Evolutionary conservation across 2,329 filamentous ascomycete genomes (phyloP), one percentile per base, ranked within the genome.

Genomic region (Colletotrichum sp.): DNA sequence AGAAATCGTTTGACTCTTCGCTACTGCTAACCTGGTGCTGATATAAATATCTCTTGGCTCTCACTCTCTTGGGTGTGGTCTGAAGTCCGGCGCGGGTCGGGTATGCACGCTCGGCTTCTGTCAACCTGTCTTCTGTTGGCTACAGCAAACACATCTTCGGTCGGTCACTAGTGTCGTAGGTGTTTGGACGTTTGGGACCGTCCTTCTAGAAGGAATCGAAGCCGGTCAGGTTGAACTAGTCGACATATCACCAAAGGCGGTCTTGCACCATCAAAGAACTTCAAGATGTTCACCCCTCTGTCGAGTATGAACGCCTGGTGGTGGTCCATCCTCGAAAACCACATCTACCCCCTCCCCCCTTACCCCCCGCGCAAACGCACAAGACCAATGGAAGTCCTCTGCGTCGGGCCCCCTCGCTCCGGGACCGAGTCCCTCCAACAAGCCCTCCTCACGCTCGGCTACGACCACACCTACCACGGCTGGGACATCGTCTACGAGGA

Each of bases 371-470:
- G 80, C 12, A 80, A 65, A 36, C 81, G 84, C 27, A 84, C 80
- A 2, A 81, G 81, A 71, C 82, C 84, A 8, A 82, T 85, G 79
- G 77, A 85, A 65, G 81, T 85, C 8, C 74, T 85, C 6, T 84
- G 82, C 70, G 81, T 85, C 29, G 83, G 84, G 16, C 73, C 80
- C 6, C 82, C 84, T 6, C 82, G 83, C 22, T 80, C 79, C n/a
- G 83, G 77, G 19, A 85, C 84, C 27, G 83, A 84, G 61, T 85
- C 83, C 2, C 80, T 86, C 2, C 83, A 83, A 66, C 78, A 82
- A 8, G 83, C 81, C 12, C 79, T 85, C 1, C 69, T 82, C 8
- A 78, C 64, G 15, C 79, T 85, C 3, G 81, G 80, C 12, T 82
- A 85, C 49, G 80, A 85, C 69, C 79, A 84, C 73, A 84, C 82